Base-by-base conservation (phyloP, 305 asterid species). In the Salvia sclarea region DNA sequence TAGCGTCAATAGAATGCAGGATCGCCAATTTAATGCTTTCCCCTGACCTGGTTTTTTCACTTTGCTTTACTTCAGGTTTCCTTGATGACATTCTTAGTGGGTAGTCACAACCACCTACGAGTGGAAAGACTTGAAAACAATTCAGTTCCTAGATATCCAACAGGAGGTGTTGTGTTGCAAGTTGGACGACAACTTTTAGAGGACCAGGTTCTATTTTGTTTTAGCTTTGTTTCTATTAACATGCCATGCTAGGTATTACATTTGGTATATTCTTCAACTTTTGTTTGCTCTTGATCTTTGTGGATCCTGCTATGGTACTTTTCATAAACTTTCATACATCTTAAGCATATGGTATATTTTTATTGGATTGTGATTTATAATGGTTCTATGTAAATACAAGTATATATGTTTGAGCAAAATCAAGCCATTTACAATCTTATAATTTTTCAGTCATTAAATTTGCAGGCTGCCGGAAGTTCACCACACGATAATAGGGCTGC, bases 141-240 rank as follows among this genome's bases (percentile, higher is more conserved):
- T 21, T 31, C 53, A 55, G 53, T 31, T 60, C 71, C 60, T 3
- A 79, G 33, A 43, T 66, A 61, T 58, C 70, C 81, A 44, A 40
- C 62, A 5, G 75, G 79, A 31, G 86, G 82, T 50, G 50, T 74
- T 11, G 80, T 80, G 54, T 64, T 82, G 55, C 84, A 47, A 70
- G 68, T 69, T 12, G 81, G 90, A 45, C 80, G 92, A 68, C 78
- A 67, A 58, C 86, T 88, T 59, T 67, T 85, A 48, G 79, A 81
- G 82, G 84, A 64, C 63, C 52, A 68, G 12, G 68, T 55, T 68
- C 63, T 68, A 38, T 24, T 60, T n/a, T 28, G 24, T 13, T 43
- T 4, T 33, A 1, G 13, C 18, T 58, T 13, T 25, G 44, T 53
- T 12, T 28, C 35, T 11, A 12, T 43, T 50, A 17, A 0, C 41